Conservation (phyloP, 1,284 basidiomycete genomes). For the Thelephora terrestris region DNA sequence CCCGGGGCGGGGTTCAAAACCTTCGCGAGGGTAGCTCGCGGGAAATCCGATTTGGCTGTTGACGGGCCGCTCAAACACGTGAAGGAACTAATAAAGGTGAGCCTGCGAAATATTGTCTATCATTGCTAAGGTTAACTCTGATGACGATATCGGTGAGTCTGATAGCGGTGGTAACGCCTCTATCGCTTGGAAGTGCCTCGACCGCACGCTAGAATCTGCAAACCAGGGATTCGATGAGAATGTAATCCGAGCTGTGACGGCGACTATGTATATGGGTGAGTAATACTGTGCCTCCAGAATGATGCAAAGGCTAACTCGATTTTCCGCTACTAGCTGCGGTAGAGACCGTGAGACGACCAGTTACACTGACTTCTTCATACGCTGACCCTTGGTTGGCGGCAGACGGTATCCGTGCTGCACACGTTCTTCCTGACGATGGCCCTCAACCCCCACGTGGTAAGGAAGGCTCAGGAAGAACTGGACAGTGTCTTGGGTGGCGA, state of each 20-base stretch:
- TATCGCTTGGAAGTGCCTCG: too few species aligned
- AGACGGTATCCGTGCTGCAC: constrained; percentile 7
- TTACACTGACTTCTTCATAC: neutral
- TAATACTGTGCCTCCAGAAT: neutral
- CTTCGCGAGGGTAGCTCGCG: constrained; percentile 14
- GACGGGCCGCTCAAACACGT: constrained; percentile 20
- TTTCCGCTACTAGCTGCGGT: constrained; percentile 1
- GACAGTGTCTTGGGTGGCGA: constrained; percentile 20
- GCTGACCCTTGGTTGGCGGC: too few species aligned
- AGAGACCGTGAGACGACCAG: too few species aligned
- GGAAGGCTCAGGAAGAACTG: constrained; percentile 23
- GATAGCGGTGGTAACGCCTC: too few species aligned
- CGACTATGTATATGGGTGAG: constrained; percentile 18
- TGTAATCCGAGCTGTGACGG: constrained; percentile 5
- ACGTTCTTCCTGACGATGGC: constrained; percentile 23
- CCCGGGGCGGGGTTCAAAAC: constrained; percentile 26
- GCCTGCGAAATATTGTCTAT: too few species aligned
- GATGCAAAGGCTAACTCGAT: constrained; percentile 4
- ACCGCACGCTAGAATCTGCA: too few species aligned
- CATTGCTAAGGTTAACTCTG: too few species aligned
- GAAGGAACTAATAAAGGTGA: constrained; percentile 18
- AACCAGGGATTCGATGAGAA: too few species aligned
- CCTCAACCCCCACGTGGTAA: constrained; percentile 21
- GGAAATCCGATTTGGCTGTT: constrained; percentile 14
- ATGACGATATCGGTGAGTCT: too few species aligned